These are phyloP conservation scores for Phytophthora cryptogea DNA, from an alignment of 352 stramenopile species.

Conservation along the genomic window DNA sequence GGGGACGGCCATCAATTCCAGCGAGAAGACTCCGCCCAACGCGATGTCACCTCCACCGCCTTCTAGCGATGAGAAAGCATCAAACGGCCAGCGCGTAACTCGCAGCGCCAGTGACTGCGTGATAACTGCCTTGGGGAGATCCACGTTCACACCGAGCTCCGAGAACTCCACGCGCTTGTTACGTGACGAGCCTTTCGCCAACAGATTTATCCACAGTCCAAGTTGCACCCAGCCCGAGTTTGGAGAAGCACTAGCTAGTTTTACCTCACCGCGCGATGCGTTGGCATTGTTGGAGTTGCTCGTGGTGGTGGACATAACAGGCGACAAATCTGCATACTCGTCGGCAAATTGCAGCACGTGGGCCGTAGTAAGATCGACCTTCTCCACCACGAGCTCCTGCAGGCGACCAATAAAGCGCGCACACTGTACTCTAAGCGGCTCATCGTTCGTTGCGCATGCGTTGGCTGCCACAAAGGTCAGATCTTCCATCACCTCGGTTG, in stretches of 20 bases:
- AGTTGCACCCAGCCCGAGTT: conserved; percentile 51
- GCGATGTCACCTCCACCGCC: conserved; percentile 38
- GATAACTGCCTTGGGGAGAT: conserved; percentile 81
- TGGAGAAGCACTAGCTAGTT: conserved; percentile 53
- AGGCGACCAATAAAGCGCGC: conserved; percentile 53
- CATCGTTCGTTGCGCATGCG: conserved; percentile 59
- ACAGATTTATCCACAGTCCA: conserved; percentile 75
- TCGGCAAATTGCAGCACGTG: conserved; percentile 78
- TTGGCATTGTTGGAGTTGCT: conserved; percentile 31
- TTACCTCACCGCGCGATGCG: conserved; percentile 59
- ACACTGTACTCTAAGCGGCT: conserved; percentile 44
- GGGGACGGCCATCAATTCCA: conserved; percentile 74
- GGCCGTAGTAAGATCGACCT: conserved; percentile 65
- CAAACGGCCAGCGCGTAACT: conserved; percentile 66
- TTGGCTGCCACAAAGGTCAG: conserved; percentile 59
- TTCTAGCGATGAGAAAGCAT: conserved; percentile 36
- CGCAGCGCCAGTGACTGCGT: conserved; percentile 77
- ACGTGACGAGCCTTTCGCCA: conserved; percentile 71
- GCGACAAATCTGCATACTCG: conserved; percentile 65
- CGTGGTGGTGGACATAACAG: not conserved
- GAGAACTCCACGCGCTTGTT: conserved; percentile 81
- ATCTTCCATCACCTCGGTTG: conserved; percentile 67
- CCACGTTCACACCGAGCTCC: conserved; percentile 63
- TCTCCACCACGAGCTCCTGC: conserved; percentile 59
- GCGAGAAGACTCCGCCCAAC: conserved; percentile 62